phyloP scores from a whole-genome alignment of 2,329 filamentous ascomycete species.

The Colletotrichum horii region DNA sequence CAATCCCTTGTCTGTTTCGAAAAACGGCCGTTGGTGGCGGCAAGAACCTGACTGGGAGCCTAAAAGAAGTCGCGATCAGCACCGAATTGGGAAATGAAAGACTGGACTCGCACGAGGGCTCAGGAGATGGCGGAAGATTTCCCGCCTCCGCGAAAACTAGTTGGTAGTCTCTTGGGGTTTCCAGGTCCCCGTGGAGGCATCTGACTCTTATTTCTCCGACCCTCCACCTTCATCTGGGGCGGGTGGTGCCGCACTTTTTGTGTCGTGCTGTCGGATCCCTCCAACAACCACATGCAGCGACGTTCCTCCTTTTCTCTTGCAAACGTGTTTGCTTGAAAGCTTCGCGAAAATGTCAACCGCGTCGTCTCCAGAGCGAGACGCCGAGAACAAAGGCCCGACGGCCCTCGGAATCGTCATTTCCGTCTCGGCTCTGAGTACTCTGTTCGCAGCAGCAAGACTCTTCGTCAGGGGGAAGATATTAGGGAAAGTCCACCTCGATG shows the following conservation, averaged over 20 bases:
- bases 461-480: constrained; percentile 33
- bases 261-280: not conserved
- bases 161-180: not conserved
- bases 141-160: not conserved
- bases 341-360: not conserved
- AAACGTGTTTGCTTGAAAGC: not conserved
- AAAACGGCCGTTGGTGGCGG: not conserved
- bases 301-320: not conserved
- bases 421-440: constrained; percentile 31
- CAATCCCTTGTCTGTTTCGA: not conserved
- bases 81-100: not conserved
- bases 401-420: constrained; percentile 35
- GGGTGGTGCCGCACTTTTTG: not conserved
- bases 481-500: constrained; percentile 38
- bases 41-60: not conserved
- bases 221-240: not conserved
- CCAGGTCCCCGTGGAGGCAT: not conserved
- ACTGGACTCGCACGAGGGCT: not conserved
- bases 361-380: not conserved
- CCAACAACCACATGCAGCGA: too few relatives aligned
- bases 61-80: not conserved
- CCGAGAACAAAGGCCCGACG: constrained; percentile 31
- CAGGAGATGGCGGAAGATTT: not conserved
- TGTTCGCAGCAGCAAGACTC: constrained; percentile 33
- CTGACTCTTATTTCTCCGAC: not conserved